Evolutionary conservation across 192 early-diverging fungal species (phyloP), one percentile per base, ranked within the genome.

Genomic region (Mycoemilia scoparia): DNA sequence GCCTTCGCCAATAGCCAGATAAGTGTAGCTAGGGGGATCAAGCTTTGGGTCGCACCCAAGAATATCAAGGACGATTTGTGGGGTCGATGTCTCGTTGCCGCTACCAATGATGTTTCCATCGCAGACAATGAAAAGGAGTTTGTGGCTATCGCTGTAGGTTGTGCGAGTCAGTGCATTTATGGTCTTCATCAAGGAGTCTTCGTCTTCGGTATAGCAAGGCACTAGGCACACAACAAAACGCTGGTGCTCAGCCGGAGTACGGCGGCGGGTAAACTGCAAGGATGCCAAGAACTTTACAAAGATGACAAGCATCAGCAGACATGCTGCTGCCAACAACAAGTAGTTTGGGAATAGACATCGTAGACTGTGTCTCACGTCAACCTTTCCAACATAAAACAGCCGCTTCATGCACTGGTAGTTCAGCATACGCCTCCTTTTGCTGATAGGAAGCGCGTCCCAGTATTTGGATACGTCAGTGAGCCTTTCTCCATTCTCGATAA

Each of bases 181-280:
- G 2, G 87, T 91, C 41, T 80, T 74, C 12, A 71, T 64, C 21
- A 93, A 62, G 10, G 73, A 76, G 15, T 86, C 78, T 37, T 84
- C 79, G 31, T 77, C 84, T 64, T 92, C 88, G 1, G 88, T 89
- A 51, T 92, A 92, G 56, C 88, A 92, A 24, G 91, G 87, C 22
- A 96, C 87, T 48, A 87, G 79, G 39, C 77, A 79, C 52, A 96
- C 89, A 36, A 92, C 77, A 66, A 92, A 90, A 66, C 87, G 90
- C 64, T 96, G 87, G 34, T 77, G 75, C 53, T 87, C 78, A 40
- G 90, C 87, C 14, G 79, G 76, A 21, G 66, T 67, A 53, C 79
- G 73, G 32, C 55, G 60, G 20, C 70, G 48, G 2, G 71, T 66
- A 11, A 90, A 77, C 37, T 82, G 80, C 35, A 83, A 47, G 13